Evolutionary conservation across 1,139 yeast species (phyloP).

Genomic region (Nakaseomyces glabratus): DNA sequence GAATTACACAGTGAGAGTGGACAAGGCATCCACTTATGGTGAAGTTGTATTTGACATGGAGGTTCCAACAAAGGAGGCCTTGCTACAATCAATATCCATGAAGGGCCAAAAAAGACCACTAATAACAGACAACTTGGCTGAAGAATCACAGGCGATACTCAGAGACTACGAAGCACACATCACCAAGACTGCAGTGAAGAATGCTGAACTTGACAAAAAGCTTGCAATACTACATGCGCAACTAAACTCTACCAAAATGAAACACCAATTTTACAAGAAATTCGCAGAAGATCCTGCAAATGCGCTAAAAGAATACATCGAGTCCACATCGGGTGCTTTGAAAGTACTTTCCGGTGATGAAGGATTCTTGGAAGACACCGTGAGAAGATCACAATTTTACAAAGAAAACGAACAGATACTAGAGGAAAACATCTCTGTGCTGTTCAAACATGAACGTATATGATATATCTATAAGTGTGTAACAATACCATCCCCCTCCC

Average conservation of each 20-base stretch:
- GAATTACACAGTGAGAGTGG: slow-evolving; percentile 61
- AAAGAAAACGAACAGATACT: slow-evolving; percentile 50
- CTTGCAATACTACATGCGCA: slow-evolving; percentile 7
- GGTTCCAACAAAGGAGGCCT: slow-evolving; percentile 25
- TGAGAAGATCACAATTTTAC: slow-evolving; percentile 67
- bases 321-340: slow-evolving; percentile 59
- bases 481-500: too few relatives aligned
- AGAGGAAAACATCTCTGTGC: slow-evolving; percentile 59
- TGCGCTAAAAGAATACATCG: slow-evolving; percentile 59
- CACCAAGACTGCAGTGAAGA: slow-evolving; percentile 30
- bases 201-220: slow-evolving; percentile 5
- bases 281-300: slow-evolving; percentile 63
- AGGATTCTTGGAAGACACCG: slow-evolving; percentile 74
- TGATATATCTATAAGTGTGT: too few relatives aligned
- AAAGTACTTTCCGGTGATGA: slow-evolving; percentile 68
- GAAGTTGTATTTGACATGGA: slow-evolving; percentile 66
- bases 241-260: slow-evolving; percentile 49
- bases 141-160: slow-evolving; percentile 1
- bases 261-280: slow-evolving; percentile 57
- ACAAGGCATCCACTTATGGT: slow-evolving; percentile 64
- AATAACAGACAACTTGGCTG: neutral
- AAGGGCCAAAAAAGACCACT: neutral
- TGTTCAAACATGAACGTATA: slow-evolving; percentile 38
- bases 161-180: slow-evolving; percentile 11
- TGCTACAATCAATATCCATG: neutral